Conservation (phyloP, 169 alveolate species). For the Plasmodium ovale region DNA sequence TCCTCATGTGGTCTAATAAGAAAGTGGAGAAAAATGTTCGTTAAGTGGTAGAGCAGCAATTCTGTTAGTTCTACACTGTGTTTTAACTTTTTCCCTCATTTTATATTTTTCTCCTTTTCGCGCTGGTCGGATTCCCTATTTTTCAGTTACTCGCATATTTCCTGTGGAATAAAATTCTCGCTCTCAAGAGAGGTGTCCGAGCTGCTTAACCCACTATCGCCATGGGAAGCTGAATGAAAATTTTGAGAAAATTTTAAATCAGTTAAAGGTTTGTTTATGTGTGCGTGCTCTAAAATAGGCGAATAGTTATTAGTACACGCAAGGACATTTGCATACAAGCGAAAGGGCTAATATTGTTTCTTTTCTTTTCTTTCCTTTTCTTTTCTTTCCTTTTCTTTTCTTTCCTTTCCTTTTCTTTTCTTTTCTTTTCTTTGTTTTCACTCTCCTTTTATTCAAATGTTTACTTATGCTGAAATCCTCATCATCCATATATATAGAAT, state of each 20-base stretch:
- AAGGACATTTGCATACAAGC: too few species aligned
- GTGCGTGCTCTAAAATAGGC: background rate
- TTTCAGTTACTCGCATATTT: conserved; percentile 53
- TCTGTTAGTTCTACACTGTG: background rate
- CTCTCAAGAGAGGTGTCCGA: conserved; percentile 62
- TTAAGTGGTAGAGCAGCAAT: background rate
- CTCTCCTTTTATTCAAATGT: too few species aligned
- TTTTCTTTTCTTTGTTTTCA: too few species aligned
- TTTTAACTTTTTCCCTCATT: background rate
- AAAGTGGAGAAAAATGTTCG: background rate
- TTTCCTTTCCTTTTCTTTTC: too few species aligned
- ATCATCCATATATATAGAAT: conserved; percentile 59
- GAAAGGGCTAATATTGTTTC: too few species aligned
- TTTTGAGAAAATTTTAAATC: conserved; percentile 4
- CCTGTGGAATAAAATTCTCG: conserved; percentile 34
- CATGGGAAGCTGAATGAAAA: conserved; percentile 15
- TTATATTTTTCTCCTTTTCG: background rate
- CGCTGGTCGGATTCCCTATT: background rate
- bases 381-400: too few species aligned
- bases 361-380: too few species aligned
- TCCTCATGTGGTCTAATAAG: conserved; percentile 42
- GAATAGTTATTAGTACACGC: background rate
- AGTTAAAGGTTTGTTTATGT: background rate
- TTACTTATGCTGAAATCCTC: conserved; percentile 54
- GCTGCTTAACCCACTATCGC: conserved; percentile 28